These are phyloP conservation scores for Xenoacremonium recifei DNA, from an alignment of 2,329 filamentous ascomycete genomes.

Conservation along the genomic window DNA sequence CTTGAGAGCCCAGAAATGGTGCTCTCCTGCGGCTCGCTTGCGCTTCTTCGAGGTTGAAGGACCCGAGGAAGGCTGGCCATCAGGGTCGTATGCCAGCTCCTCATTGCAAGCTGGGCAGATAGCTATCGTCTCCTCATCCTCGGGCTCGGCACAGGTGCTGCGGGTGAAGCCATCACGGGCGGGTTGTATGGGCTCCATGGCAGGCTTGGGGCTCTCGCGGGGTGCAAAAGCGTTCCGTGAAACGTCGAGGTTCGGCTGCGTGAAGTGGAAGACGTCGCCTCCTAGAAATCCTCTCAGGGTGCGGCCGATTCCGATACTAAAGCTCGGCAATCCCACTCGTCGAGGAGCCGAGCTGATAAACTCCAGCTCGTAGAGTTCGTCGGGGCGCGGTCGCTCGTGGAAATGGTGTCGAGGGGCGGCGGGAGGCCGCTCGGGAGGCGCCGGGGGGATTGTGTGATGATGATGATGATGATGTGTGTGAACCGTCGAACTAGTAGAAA, in stretches of 20 bases:
- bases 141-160: slow-evolving; percentile 47
- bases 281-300: slow-evolving; percentile 26
- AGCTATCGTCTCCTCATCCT: slow-evolving; percentile 60
- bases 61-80: slow-evolving; percentile 27
- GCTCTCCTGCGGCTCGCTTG: slow-evolving; percentile 59
- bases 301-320: slow-evolving; percentile 23
- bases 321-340: slow-evolving; percentile 8
- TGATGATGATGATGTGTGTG: no score
- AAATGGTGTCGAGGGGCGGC: slow-evolving; percentile 14
- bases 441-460: slow-evolving; percentile 15
- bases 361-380: slow-evolving; percentile 27
- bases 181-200: slow-evolving; percentile 61
- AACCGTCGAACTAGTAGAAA: no score
- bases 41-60: slow-evolving; percentile 34
- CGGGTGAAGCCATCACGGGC: slow-evolving; percentile 78
- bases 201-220: slow-evolving; percentile 39
- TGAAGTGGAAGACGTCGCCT: slow-evolving; percentile 20
- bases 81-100: slow-evolving; percentile 74
- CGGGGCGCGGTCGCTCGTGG: slow-evolving; percentile 17
- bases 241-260: slow-evolving; percentile 20
- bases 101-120: slow-evolving; percentile 85
- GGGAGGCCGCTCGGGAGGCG: slow-evolving; percentile 5
- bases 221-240: slow-evolving; percentile 31
- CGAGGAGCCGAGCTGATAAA: slow-evolving; percentile 17
- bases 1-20: slow-evolving; percentile 91